Base-by-base conservation (phyloP, 352 stramenopile species). In the Pythium volutum region DNA sequence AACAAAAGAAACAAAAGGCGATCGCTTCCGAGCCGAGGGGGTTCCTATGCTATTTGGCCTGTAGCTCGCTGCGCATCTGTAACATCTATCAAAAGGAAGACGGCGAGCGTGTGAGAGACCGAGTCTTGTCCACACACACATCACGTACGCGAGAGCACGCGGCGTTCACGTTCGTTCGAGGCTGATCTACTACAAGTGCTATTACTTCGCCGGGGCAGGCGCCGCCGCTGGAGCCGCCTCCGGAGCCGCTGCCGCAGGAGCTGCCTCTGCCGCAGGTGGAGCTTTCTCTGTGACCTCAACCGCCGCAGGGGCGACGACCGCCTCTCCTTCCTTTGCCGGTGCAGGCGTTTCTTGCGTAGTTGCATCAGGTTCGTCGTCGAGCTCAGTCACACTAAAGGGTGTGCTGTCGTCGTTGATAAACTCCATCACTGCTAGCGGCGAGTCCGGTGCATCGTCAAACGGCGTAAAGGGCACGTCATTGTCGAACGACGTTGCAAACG, bases 401-500 rank as follows among this genome's bases (percentile, higher is more conserved):
- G 58, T n/a, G 33, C 23, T 69, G 26, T 58, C 65, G 16, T 71
- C 64, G 38, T 58, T 67, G 41, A 61, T 48, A 58, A 70, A 67
- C 51, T 69, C 64, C 64, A 70, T 70, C 36, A 70, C 64, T 1
- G 64, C 64, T 5, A 45, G 56, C 11, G 64, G 64, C 36, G 64
- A 70, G 39, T 70, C 64, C 9, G 57, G 64, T 8, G 50, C 42
- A 76, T 70, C 56, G 73, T 75, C 51, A 64, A 70, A 70, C 16
- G 27, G 34, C 11, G 64, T 45, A 45, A 70, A 70, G 25, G 64
- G 62, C 31, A 53, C 26, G 16, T 26, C 55, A 16, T 62, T 67
- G 34, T 89, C 78, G 47, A 89, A 89, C 23, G 78, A 77, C 6
- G 80, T 63, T 34, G 83, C 74, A 38, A 89, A 89, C 8, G 73